Evolutionary conservation across 2,329 filamentous ascomycete species (phyloP).

Genomic region (Zasmidium angulare): DNA sequence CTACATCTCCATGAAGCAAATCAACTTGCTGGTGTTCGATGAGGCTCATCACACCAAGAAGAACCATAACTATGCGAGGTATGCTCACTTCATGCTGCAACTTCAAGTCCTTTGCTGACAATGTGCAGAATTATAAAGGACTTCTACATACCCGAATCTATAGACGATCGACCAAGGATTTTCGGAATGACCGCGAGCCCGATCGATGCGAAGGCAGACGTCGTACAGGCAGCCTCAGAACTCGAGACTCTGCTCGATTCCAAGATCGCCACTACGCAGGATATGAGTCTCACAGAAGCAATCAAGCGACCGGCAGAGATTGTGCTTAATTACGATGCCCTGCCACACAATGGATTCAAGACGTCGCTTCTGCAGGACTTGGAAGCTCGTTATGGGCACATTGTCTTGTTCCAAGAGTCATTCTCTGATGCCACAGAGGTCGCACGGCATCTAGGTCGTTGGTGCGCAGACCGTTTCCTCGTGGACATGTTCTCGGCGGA

Average conservation of each 20-base stretch:
- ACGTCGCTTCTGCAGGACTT: constrained; percentile 66
- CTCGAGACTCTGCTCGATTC: constrained; percentile 77
- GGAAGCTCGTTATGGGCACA: constrained; percentile 51
- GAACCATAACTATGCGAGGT: constrained; percentile 81
- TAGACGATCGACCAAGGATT: constrained; percentile 65
- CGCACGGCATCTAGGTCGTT: constrained; percentile 69
- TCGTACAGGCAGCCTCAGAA: constrained; percentile 63
- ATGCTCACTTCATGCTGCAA: constrained; percentile 7
- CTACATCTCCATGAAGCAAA: constrained; percentile 75
- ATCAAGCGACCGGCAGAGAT: constrained; percentile 62
- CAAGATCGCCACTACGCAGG: constrained; percentile 74
- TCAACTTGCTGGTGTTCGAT: constrained; percentile 91
- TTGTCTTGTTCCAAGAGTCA: constrained; percentile 54
- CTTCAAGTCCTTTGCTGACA: constrained; percentile 1
- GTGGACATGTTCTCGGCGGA: constrained; percentile 24
- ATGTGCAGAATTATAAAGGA: constrained; percentile 72
- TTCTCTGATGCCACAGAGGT: constrained; percentile 62
- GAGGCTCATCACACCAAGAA: constrained; percentile 97
- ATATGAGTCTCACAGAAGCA: constrained; percentile 59
- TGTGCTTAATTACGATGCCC: constrained; percentile 55
- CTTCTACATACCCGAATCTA: constrained; percentile 64
- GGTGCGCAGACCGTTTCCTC: constrained; percentile 75
- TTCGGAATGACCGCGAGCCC: constrained; percentile 98
- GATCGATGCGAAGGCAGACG: constrained; percentile 76
- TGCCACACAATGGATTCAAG: constrained; percentile 51